Base-by-base conservation (phyloP, 2,329 filamentous ascomycete species). In the Coniochaeta pulveracea region DNA sequence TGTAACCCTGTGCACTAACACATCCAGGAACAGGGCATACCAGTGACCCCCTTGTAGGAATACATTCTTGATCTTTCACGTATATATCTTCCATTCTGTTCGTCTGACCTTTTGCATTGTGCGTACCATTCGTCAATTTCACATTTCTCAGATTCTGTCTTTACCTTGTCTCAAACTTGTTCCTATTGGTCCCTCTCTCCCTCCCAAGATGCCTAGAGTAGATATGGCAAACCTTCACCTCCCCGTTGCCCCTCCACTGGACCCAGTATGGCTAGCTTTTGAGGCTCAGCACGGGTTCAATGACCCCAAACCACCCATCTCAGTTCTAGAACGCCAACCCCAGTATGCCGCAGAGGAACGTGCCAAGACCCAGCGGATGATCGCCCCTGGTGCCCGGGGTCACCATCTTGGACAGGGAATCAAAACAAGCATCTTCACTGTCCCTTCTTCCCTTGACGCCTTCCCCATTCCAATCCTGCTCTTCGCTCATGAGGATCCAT, bases 261-360 rank as follows among this genome's bases (percentile, higher is more conserved):
- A 64, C 39, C 49, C 53, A 12, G 52, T 46, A 26, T 67, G 63
- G 61, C 37, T 61, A 7, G 45, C 47, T 16, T 51, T 56, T 41
- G 60, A 65, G 40, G 37, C 51, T 18, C 42, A 49, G 10, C 39
- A 43, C 10, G 45, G 47, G 28, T 42, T 55, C 16, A 44, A 44
- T 4, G 36, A 37, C 5, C 47, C 48, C n/a, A 48, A 49, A 21
- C 45, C 45, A 5, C 33, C 29, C 12, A 37, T 48, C 19, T 40
- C 52, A 12, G 42, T 46, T 5, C 29, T 54, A 15, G 49, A 51
- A 18, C 53, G 55, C 27, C 62, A 64, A 38, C 47, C 50, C 7
- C 29, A 49, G 26, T 68, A 66, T 43, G 59, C 56, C 3, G 42
- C 49, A 21, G 51, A 58, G 23, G 63, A 64, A 39, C 56, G 57